A percentile compares a stretch with the other conserved stretches of the same genome.
Evolutionary conservation across 495 filamentous ascomycete species (phyloP).

Genomic region (Pseudevernia furfuracea): DNA sequence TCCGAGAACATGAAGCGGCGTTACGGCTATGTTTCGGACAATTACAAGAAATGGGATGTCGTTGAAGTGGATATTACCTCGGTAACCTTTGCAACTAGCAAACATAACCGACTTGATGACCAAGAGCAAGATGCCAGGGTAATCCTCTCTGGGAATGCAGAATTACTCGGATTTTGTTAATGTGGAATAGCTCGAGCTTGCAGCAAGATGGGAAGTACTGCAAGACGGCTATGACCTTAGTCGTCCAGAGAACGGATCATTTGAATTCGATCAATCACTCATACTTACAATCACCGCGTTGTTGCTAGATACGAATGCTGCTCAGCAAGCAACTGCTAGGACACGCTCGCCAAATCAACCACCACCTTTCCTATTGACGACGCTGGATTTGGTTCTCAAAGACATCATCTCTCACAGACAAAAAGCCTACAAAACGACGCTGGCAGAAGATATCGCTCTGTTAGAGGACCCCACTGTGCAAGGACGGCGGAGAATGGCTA

Average conservation of each 20-base stretch:
- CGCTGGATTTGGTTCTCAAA: constrained; percentile 33
- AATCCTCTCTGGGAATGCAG: constrained; percentile 28
- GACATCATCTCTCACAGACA: constrained; percentile 30
- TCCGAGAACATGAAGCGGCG: constrained; percentile 38
- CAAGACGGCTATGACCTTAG: constrained; percentile 51
- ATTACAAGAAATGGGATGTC: constrained; percentile 73
- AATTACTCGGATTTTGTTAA: constrained; percentile 28
- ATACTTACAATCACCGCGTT: constrained; percentile 35
- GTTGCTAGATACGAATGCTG: constrained; percentile 33
- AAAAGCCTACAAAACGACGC: constrained; percentile 54
- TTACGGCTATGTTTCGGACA: constrained; percentile 79
- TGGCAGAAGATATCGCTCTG: constrained; percentile 54
- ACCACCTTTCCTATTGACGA: constrained; percentile 15
- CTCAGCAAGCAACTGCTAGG: constrained; percentile 31
- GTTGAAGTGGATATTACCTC: constrained; percentile 59
- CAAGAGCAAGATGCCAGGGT: constrained; percentile 26
- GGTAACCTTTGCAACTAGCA: constrained; percentile 44
- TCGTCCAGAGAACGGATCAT: constrained; percentile 30
- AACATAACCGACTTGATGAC: constrained; percentile 15
- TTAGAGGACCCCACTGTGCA: constrained; percentile 33
- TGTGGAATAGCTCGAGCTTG: constrained; percentile 14
- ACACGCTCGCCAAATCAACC: constrained; percentile 34
- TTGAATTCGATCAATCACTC: constrained; percentile 29
- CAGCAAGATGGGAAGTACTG: constrained; percentile 31
- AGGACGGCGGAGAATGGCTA: constrained; percentile 54